Evolutionary conservation across 371 early-diverging fungal genomes (phyloP), one percentile per base, ranked within the genome.

Genomic region (Parasitella parasitica): DNA sequence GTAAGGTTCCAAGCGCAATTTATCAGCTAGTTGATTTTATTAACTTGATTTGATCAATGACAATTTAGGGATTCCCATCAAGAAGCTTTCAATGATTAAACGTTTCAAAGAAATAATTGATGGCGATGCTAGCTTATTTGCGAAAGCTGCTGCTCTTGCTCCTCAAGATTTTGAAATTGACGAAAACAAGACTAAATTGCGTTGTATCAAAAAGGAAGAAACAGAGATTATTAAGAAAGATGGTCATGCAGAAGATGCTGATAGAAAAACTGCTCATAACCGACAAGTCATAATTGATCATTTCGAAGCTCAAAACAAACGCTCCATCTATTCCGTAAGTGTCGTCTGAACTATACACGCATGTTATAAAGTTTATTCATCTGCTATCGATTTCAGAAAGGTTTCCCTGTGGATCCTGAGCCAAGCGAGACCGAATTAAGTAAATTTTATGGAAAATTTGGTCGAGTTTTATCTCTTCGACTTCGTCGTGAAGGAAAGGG

Each of bases 51-150:
- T n/a, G n/a, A n/a, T n/a, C n/a, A n/a, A n/a, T n/a, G n/a, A n/a
- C n/a, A n/a, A n/a, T n/a, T 50, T 68, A 80, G 81, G 81, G 81
- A 66, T 80, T 54, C 69, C 75, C 3, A 39, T 80, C 28, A 80
- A 77, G 52, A 77, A 76, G 18, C 41, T 77, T 6, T 54, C 61
- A 8, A 64, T 61, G 22, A 76, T 80, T 54, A 80, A 80, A 57
- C 72, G 73, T 52, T 76, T 80, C 54, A 80, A 80, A 53, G 43
- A 66, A 13, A 49, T 80, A 13, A 54, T 77, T 2, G 63, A 67
- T 6, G 78, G 78, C 18, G 73, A 80, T 62, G 18, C 72, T 13
- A 39, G 57, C 15, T 39, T 66, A 7, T 64, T 80, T 27, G 57
- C 69, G n/a, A 52, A 60, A 32, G 78, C 78, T 4, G 69, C 54